Base-by-base conservation (phyloP, 345 rosid species). In the Conringia planisiliqua region DNA sequence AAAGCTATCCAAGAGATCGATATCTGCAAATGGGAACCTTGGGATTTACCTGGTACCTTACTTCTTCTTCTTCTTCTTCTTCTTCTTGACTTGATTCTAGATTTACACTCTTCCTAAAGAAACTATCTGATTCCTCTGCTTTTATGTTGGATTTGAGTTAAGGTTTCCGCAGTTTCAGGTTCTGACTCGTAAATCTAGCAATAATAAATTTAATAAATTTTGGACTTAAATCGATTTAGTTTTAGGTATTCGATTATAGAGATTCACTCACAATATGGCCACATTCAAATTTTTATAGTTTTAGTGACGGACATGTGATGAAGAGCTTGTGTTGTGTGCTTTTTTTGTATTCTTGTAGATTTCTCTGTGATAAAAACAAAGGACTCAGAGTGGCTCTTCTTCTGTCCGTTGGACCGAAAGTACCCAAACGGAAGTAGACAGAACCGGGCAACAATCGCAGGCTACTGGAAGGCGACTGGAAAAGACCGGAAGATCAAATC, bases 401-500 rank as follows among this genome's bases (percentile, higher is more conserved):
- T 95, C 86, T 95, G 98, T 74, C 97, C 99, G 1, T 68, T 83
- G 63, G 98, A 95, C 60, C 84, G 96, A 33, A 95, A 95, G 85
- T 92, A 95, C 62, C 98, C 97, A 0, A 89, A 78, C 33, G 98
- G 99, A 36, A 82, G 67, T 7, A 79, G 97, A 68, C 83, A 86
- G 85, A 95, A 95, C 78, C 78, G 99, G 36, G 98, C 99, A 4
- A 95, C 99, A 0, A 10, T 1, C 0, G 83, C 83, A 16, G 99
- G 99, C 1, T 92, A 95, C 74, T 95, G 99, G 99, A 95, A 95
- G 77, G 94, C 99, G 0, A 95, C 99, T 0, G 99, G 99, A 0
- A 95, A 82, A 79, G 99, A 95, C 78, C 81, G 99, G 22, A 85
- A 66, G 66, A 80, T 95, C 6, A 90, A 85, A 67, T 88, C 89